Percentiles rank a stretch among this genome's conserved stretches.
Evolutionary conservation across 345 rosid species (phyloP).

Genomic region (Hirschfeldia incana): DNA sequence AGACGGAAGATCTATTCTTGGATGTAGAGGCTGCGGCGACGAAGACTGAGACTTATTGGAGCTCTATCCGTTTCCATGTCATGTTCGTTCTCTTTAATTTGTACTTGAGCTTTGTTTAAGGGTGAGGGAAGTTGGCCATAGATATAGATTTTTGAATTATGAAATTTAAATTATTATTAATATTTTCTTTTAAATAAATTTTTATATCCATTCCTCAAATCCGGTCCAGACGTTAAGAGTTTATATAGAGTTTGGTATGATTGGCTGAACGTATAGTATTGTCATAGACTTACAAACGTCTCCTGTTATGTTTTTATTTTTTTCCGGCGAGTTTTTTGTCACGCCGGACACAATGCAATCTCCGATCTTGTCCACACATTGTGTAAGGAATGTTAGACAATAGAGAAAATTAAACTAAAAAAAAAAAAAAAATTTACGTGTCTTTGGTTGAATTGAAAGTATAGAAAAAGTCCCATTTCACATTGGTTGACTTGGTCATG

Average conservation of each 20-base stretch:
- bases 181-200: too few relatives aligned
- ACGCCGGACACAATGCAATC: not conserved
- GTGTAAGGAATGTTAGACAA: not conserved
- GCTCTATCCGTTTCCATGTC: not conserved
- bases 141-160: too few relatives aligned
- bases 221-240: not conserved
- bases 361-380: not conserved
- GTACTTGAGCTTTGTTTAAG: not conserved
- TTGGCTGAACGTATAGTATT: not conserved
- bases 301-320: not conserved
- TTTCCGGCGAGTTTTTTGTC: not conserved
- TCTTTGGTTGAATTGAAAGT: too few relatives aligned
- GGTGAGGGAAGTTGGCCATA: not conserved
- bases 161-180: too few relatives aligned
- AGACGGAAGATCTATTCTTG: conserved; percentile 58
- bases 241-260: not conserved
- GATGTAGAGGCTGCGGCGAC: conserved; percentile 55
- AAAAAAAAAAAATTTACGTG: too few relatives aligned
- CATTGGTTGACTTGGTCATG: too few relatives aligned
- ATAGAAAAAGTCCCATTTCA: too few relatives aligned
- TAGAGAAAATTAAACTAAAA: too few relatives aligned
- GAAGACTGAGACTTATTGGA: conserved; percentile 11
- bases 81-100: not conserved
- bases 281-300: not conserved
- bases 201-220: too few relatives aligned